Percentiles rank a stretch among this genome's conserved stretches.
Evolutionary conservation across 1,139 yeast species (phyloP).

Genomic region (Cylindricascospora bacillispora): DNA sequence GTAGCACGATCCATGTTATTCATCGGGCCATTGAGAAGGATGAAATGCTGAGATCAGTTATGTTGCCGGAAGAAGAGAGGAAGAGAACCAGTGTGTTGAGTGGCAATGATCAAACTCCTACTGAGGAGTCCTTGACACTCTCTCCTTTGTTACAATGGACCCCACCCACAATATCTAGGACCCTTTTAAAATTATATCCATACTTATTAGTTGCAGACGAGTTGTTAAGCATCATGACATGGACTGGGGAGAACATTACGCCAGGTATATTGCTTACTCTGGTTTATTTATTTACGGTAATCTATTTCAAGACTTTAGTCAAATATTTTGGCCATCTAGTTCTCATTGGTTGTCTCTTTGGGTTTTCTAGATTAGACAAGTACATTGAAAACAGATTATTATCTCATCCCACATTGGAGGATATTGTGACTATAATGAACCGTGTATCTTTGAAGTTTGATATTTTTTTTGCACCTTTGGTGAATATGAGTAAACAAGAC

Average conservation of each 20-base stretch:
- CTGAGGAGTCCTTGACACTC: constrained; percentile 7
- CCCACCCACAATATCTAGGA: constrained; percentile 82
- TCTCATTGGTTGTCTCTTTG: constrained; percentile 52
- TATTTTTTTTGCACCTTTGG: constrained; percentile 62
- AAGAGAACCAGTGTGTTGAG: constrained; percentile 2
- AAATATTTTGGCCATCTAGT: constrained; percentile 73
- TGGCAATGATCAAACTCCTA: constrained; percentile 9
- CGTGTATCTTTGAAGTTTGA: constrained; percentile 68
- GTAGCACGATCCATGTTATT: constrained; percentile 17
- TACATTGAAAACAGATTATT: constrained; percentile 41
- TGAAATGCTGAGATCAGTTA: too few relatives aligned
- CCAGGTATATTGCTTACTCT: constrained; percentile 52
- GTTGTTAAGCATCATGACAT: constrained; percentile 59
- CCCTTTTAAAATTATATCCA: constrained; percentile 73
- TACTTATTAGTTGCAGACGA: constrained; percentile 63
- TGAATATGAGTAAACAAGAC: constrained; percentile 64
- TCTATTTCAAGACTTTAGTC: constrained; percentile 62
- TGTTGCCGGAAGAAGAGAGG: constrained; percentile 14
- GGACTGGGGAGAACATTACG: constrained; percentile 88
- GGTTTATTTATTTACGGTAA: constrained; percentile 43
- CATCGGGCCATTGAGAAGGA: constrained; percentile 20
- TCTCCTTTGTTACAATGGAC: constrained; percentile 69
- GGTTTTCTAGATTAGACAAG: constrained; percentile 51
- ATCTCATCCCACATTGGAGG: constrained; percentile 72
- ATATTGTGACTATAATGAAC: constrained; percentile 70